phyloP scores from a whole-genome alignment of 2,329 filamentous ascomycete species.

The Aspergillus phoenicis region DNA sequence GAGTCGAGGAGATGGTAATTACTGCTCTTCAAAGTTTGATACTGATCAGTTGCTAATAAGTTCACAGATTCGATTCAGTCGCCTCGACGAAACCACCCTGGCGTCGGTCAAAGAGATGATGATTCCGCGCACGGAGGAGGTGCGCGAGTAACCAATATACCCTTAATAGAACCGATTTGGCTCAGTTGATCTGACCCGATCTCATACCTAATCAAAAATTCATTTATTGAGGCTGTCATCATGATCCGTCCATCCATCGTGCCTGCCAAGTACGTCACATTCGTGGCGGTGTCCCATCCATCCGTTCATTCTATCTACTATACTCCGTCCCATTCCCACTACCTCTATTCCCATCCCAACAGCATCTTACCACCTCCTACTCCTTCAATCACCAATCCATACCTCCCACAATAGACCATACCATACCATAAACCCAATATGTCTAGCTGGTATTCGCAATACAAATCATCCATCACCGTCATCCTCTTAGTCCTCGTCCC shows the following conservation, averaged over 20 bases:
- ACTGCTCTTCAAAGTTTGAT: background rate
- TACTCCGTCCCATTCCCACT: background rate
- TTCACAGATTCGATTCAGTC: slow-evolving; percentile 44
- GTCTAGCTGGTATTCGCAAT: slow-evolving; percentile 7
- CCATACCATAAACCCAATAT: slow-evolving; percentile 4
- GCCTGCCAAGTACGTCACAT: background rate
- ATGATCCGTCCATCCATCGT: background rate
- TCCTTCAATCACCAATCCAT: background rate
- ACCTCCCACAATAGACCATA: background rate
- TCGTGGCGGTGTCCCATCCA: background rate
- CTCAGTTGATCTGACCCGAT: slow-evolving; percentile 3
- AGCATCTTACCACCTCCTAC: background rate
- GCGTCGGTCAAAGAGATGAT: slow-evolving; percentile 41
- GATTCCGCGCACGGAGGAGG: slow-evolving; percentile 30
- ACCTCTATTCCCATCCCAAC: background rate
- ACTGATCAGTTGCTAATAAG: slow-evolving; percentile 12
- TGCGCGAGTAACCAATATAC: slow-evolving; percentile 22
- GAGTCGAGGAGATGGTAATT: slow-evolving; percentile 70
- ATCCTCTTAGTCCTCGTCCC: slow-evolving; percentile 52
- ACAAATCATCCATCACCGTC: slow-evolving; percentile 44
- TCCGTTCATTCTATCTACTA: background rate
- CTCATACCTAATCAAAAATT: background rate
- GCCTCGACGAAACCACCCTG: slow-evolving; percentile 38
- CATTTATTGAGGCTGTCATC: background rate
- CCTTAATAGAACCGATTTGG: background rate